Evolutionary conservation across 73 alveolate genomes (phyloP).

Genomic region (Paramecium sexaurelia): DNA sequence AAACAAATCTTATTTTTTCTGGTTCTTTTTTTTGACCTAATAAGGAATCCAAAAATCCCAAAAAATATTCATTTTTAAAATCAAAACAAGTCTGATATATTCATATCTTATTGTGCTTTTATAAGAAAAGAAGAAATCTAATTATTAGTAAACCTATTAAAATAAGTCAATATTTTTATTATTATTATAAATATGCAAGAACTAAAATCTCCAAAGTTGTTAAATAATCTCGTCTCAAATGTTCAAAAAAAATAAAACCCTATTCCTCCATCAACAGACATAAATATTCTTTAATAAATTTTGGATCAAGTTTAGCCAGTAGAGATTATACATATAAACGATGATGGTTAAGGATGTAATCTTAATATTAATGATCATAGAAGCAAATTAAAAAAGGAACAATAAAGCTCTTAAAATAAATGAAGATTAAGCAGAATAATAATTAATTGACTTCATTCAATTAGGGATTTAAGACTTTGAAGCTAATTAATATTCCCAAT

Average conservation of each 20-base stretch:
- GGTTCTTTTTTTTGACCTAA: constrained; percentile 21
- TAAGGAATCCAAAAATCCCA: constrained; percentile 47
- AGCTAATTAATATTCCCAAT: background rate
- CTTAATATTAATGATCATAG: background rate
- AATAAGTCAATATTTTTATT: background rate
- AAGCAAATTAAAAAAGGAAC: background rate
- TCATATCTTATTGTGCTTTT: too few species aligned
- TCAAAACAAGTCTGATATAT: background rate
- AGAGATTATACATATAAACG: background rate
- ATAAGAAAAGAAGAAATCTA: too few species aligned
- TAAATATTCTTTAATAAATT: background rate
- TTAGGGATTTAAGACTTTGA: constrained; percentile 20
- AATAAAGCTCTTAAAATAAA: background rate
- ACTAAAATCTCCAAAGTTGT: constrained; percentile 36
- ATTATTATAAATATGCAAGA: constrained; percentile 18
- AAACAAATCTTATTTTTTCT: constrained; percentile 29
- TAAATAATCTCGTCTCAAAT: constrained; percentile 8
- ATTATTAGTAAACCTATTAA: too few species aligned
- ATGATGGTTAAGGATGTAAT: constrained; percentile 17
- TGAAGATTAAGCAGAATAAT: constrained; percentile 19
- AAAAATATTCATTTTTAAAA: background rate
- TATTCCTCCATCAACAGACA: background rate
- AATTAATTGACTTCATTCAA: constrained; percentile 26
- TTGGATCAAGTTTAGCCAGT: constrained; percentile 11
- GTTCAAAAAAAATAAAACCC: background rate